phyloP scores from a whole-genome alignment of 78 protist genomes.

The Mastigamoeba balamuthi region DNA sequence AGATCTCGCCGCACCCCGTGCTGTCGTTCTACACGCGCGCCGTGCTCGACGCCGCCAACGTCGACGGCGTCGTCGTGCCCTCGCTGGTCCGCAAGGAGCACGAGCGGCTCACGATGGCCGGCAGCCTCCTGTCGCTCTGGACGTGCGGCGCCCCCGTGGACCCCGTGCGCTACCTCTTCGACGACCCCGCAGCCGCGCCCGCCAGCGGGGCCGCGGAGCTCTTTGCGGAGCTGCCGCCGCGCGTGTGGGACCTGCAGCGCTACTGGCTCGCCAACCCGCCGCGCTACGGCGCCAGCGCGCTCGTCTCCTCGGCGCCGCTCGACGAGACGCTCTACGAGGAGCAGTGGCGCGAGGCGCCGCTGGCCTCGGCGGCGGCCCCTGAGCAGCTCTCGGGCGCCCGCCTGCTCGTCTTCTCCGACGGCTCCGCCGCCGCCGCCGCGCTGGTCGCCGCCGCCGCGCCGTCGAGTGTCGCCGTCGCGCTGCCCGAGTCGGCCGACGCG shows the following conservation, averaged over 20 bases:
- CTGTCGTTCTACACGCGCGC: background rate
- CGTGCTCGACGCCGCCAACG: background rate
- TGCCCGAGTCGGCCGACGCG: too few relatives aligned
- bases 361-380: too few relatives aligned
- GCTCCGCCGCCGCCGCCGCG: too few relatives aligned
- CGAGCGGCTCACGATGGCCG: background rate
- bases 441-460: too few relatives aligned
- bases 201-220: background rate
- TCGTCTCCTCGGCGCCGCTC: too few relatives aligned
- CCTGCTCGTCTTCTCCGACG: too few relatives aligned
- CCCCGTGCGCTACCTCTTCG: background rate
- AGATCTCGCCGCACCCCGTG: slow-evolving; percentile 31
- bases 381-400: too few relatives aligned
- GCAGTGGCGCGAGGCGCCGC: too few relatives aligned
- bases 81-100: background rate
- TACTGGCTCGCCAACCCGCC: background rate
- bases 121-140: background rate
- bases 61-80: background rate
- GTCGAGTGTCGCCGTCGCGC: too few relatives aligned
- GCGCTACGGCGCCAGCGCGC: too few relatives aligned
- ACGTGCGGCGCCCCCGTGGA: background rate
- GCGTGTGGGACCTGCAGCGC: background rate
- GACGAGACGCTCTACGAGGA: too few relatives aligned
- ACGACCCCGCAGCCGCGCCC: background rate
- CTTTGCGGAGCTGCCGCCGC: background rate